phyloP scores from a whole-genome alignment of 129 eudicot genomes.

The Gnaphalium uliginosum region DNA sequence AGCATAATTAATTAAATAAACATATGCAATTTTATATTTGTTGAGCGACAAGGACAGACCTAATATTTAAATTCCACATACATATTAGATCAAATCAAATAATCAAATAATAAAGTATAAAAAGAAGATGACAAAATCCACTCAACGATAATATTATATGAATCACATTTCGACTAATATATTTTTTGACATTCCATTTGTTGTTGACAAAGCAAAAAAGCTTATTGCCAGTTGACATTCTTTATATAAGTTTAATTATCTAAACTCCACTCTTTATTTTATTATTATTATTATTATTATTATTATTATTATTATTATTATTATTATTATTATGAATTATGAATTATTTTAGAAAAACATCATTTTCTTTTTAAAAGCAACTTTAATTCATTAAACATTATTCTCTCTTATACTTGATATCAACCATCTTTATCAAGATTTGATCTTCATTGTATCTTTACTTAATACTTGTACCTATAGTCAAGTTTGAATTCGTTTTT shows the following conservation, averaged over 20 bases:
- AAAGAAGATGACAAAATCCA: constrained; percentile 15
- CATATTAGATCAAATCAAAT: not conserved
- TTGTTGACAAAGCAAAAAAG: constrained; percentile 22
- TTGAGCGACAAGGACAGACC: constrained; percentile 21
- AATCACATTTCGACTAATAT: constrained; percentile 18
- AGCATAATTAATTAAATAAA: no score
- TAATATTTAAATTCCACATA: not conserved
- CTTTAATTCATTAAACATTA: not conserved
- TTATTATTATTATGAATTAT: no score
- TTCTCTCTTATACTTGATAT: no score
- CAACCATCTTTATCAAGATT: no score
- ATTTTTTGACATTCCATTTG: constrained; percentile 34
- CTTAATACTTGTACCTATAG: no score
- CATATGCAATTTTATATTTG: not conserved
- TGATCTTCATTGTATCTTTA: no score
- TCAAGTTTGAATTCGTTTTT: no score
- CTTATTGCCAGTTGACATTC: constrained; percentile 24
- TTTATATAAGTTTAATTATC: constrained; percentile 7
- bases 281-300: no score
- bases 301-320: no score
- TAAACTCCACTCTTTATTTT: not conserved
- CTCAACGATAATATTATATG: constrained; percentile 16
- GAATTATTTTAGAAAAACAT: not conserved
- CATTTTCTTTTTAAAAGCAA: not conserved
- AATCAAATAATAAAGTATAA: not conserved